Conservation (phyloP, 768 basidiomycete species). For the Tylopilus plumbeoviolaceoides region DNA sequence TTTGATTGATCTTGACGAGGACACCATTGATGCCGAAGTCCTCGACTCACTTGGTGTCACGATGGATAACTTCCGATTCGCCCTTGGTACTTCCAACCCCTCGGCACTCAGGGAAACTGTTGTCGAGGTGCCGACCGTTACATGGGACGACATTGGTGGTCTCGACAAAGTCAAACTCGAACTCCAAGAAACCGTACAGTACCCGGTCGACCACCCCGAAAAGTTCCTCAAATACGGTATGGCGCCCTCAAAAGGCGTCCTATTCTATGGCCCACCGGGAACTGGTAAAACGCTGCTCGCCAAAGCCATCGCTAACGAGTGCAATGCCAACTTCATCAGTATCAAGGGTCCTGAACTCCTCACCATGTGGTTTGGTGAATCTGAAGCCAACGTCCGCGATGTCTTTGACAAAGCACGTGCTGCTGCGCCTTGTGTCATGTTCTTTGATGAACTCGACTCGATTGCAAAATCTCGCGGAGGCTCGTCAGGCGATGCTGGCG, state of each 20-base stretch:
- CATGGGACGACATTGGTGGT: conserved; percentile 99
- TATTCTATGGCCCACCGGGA: conserved; percentile 99
- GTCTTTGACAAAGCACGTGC: conserved; percentile 99
- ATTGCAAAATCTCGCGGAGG: conserved; percentile 96
- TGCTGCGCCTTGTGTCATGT: conserved; percentile 99
- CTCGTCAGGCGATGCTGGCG: conserved; percentile 83
- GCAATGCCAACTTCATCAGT: conserved; percentile 98
- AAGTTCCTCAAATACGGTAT: conserved; percentile 99
- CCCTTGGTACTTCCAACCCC: conserved; percentile 94
- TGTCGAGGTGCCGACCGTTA: conserved; percentile 97
- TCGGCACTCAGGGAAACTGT: conserved; percentile 99
- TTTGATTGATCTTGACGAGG: conserved; percentile 90
- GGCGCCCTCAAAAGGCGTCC: conserved; percentile 98
- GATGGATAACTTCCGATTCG: conserved; percentile 99
- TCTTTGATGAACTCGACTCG: conserved; percentile 99
- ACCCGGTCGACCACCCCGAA: conserved; percentile 99
- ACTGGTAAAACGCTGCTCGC: conserved; percentile 99
- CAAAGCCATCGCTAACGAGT: conserved; percentile 99
- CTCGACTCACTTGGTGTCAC: conserved; percentile 98
- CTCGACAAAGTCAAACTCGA: conserved; percentile 99
- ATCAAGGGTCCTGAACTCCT: conserved; percentile 99
- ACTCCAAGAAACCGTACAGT: conserved; percentile 98
- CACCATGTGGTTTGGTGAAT: conserved; percentile 99
- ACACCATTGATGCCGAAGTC: conserved; percentile 99
- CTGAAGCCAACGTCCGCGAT: conserved; percentile 98